Percentiles rank a stretch among this genome's conserved stretches.
phyloP scores from a whole-genome alignment of 441 rosid species.

The Pelargonium fulgidum region DNA sequence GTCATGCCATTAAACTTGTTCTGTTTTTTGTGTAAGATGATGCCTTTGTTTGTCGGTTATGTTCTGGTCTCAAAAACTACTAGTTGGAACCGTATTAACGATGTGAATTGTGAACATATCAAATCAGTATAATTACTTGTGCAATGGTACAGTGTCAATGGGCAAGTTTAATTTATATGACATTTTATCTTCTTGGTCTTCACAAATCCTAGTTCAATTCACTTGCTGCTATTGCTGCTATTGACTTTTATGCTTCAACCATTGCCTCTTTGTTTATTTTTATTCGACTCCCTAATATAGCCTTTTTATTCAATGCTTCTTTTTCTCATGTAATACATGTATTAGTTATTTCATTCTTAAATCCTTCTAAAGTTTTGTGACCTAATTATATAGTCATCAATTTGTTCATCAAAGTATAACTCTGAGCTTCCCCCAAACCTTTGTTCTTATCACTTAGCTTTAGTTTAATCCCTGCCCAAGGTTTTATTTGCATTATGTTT shows the following conservation, averaged over 20 bases:
- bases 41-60: constrained; percentile 2
- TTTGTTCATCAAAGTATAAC: neutral
- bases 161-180: neutral
- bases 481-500: neutral
- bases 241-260: neutral
- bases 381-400: neutral
- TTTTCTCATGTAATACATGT: neutral
- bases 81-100: neutral
- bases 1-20: neutral
- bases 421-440: neutral
- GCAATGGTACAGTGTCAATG: neutral
- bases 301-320: neutral
- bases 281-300: neutral
- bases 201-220: neutral
- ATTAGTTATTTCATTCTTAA: neutral
- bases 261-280: neutral
- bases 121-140: neutral
- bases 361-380: neutral
- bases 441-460: neutral
- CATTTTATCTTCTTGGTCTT: neutral
- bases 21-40: neutral
- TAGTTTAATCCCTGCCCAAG: neutral
- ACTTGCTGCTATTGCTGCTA: too few relatives aligned
- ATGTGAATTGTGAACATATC: neutral
- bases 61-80: neutral